These are phyloP conservation scores for Ascochyta viciae-villosae DNA, from an alignment of 2,329 filamentous ascomycete genomes.

Conservation along the genomic window DNA sequence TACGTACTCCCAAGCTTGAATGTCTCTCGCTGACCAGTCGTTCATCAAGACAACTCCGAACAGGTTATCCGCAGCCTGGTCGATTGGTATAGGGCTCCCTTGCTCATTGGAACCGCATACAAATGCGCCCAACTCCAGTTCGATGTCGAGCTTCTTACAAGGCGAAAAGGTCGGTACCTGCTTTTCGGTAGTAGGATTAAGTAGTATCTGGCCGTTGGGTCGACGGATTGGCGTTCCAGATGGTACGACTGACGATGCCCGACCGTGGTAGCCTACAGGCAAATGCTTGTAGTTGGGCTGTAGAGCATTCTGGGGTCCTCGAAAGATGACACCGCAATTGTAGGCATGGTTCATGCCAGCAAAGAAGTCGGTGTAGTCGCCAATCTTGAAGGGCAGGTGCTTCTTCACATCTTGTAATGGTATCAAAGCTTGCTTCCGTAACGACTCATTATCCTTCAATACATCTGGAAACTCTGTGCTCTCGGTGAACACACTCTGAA, in stretches of 20 bases:
- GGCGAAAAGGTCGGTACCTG: conserved; percentile 70
- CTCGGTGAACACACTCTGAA: conserved; percentile 71
- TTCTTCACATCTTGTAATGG: conserved; percentile 66
- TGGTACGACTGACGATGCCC: conserved; percentile 76
- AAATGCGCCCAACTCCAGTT: conserved; percentile 81
- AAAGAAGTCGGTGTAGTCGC: conserved; percentile 88
- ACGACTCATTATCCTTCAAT: conserved; percentile 66
- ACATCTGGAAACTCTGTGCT: conserved; percentile 67
- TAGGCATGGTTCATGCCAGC: conserved; percentile 80
- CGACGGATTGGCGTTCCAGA: conserved; percentile 77
- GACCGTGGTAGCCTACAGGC: conserved; percentile 82
- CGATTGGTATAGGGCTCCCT: conserved; percentile 68
- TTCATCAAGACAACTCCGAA: conserved; percentile 86
- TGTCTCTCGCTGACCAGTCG: conserved; percentile 84
- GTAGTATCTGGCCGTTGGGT: conserved; percentile 76
- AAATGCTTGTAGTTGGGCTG: conserved; percentile 84
- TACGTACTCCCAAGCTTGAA: conserved; percentile 85
- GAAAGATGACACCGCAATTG: conserved; percentile 74
- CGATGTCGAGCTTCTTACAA: conserved; percentile 74
- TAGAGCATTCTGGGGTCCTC: conserved; percentile 74
- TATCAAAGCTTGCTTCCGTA: conserved; percentile 66
- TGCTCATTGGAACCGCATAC: conserved; percentile 70
- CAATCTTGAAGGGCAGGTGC: conserved; percentile 78
- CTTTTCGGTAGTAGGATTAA: conserved; percentile 66
- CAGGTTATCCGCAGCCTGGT: conserved; percentile 71